These are phyloP conservation scores for Seiridium cupressi DNA, from an alignment of 2,329 filamentous ascomycete genomes.

Conservation along the genomic window DNA sequence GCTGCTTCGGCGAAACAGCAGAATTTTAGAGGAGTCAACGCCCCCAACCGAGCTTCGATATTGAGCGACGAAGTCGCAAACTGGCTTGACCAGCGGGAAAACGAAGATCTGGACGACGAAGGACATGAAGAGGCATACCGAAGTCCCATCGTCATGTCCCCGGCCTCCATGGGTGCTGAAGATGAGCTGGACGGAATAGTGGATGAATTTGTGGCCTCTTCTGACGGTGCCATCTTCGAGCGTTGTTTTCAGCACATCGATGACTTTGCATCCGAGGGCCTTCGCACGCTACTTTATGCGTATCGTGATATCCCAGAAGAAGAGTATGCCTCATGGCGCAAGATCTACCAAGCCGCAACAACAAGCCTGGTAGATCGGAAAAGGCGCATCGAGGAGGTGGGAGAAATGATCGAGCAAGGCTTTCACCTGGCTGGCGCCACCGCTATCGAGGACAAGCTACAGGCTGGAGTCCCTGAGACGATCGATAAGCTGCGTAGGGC, in stretches of 20 bases:
- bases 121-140: slow-evolving; percentile 19
- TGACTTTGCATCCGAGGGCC: slow-evolving; percentile 81
- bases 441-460: slow-evolving; percentile 91
- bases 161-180: slow-evolving; percentile 28
- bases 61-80: slow-evolving; percentile 31
- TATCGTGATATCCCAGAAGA: slow-evolving; percentile 75
- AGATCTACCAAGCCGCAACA: slow-evolving; percentile 73
- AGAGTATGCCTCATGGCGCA: slow-evolving; percentile 76
- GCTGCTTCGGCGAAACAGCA: slow-evolving; percentile 13
- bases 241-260: slow-evolving; percentile 88
- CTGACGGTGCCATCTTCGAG: slow-evolving; percentile 71
- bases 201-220: slow-evolving; percentile 57
- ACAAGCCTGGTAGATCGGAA: slow-evolving; percentile 82
- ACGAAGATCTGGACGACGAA: slow-evolving; percentile 22
- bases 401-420: slow-evolving; percentile 76
- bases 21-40: not conserved
- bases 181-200: slow-evolving; percentile 51
- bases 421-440: slow-evolving; percentile 84
- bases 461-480: slow-evolving; percentile 84
- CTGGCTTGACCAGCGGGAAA: slow-evolving; percentile 33
- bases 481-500: slow-evolving; percentile 87
- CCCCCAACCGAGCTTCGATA: not conserved
- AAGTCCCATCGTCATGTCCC: slow-evolving; percentile 35
- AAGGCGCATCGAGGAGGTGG: slow-evolving; percentile 74
- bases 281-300: slow-evolving; percentile 82